Percentiles rank a stretch among this genome's conserved stretches.
Conservation (phyloP, 257 asterid species). For the Craterostigma plantagineum region DNA sequence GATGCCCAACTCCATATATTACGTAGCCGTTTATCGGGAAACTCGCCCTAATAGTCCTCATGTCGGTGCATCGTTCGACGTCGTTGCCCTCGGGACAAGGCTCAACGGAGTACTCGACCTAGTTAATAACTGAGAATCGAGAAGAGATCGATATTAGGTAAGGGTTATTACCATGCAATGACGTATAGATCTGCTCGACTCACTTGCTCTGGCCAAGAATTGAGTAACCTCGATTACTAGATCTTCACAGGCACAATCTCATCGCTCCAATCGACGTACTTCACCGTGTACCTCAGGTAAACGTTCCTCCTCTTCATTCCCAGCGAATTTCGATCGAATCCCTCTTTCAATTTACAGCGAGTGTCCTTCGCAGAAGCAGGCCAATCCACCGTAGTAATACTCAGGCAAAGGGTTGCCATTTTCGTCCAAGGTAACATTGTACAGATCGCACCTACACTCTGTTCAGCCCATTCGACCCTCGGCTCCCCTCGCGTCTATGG, state of each 20-base stretch:
- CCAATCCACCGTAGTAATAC: constrained; percentile 12
- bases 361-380: constrained; percentile 25
- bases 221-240: constrained; percentile 55
- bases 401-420: constrained; percentile 15
- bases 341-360: constrained; percentile 32
- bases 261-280: constrained; percentile 42
- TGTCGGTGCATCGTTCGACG: too few species aligned
- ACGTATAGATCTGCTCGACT: too few species aligned
- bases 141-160: too few species aligned
- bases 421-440: constrained; percentile 34
- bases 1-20: too few species aligned
- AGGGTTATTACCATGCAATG: constrained; percentile 37
- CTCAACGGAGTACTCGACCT: too few species aligned
- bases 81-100: too few species aligned
- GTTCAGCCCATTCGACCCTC: constrained; percentile 1
- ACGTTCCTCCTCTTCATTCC: constrained; percentile 27
- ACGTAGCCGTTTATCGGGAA: too few species aligned
- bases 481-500: constrained; percentile 1
- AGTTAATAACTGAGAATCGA: too few species aligned
- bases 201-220: constrained; percentile 16
- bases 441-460: constrained; percentile 43
- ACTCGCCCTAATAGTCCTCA: too few species aligned
- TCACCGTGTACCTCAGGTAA: constrained; percentile 40
- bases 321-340: neutral
- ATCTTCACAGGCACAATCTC: constrained; percentile 41